phyloP scores from a whole-genome alignment of 2,329 filamentous ascomycete genomes.

The Aspergillus tubingensis region DNA sequence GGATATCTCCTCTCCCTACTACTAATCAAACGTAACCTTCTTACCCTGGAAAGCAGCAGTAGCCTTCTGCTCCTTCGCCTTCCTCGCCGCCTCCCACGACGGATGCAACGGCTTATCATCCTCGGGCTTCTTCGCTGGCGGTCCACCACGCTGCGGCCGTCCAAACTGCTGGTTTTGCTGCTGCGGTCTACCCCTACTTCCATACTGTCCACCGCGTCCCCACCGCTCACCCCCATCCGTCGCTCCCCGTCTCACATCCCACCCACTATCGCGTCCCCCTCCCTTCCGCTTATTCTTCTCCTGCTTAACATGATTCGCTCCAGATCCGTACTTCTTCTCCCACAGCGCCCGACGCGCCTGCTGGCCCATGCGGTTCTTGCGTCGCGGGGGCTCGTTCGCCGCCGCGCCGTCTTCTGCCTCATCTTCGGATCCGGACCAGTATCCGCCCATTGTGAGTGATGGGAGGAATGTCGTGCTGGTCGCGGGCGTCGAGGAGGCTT shows the following conservation, averaged over 20 bases:
- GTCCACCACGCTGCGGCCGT: slow-evolving; percentile 20
- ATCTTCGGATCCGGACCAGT: slow-evolving; percentile 61
- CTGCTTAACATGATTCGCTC: slow-evolving; percentile 60
- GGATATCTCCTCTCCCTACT: slow-evolving; percentile 8
- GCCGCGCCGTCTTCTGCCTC: slow-evolving; percentile 47
- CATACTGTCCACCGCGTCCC: slow-evolving; percentile 32
- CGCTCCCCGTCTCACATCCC: slow-evolving; percentile 63
- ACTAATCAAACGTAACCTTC: slow-evolving; percentile 64
- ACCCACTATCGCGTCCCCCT: slow-evolving; percentile 52
- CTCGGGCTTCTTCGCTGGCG: slow-evolving; percentile 22
- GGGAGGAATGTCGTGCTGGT: slow-evolving; percentile 59
- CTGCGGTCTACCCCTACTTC: no score
- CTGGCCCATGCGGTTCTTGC: slow-evolving; percentile 65
- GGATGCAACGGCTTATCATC: slow-evolving; percentile 62
- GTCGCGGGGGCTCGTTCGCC: slow-evolving; percentile 38
- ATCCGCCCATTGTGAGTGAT: slow-evolving; percentile 62
- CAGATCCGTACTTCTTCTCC: slow-evolving; percentile 62
- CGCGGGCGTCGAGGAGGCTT: slow-evolving; percentile 25
- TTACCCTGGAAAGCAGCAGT: slow-evolving; percentile 58
- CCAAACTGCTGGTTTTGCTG: slow-evolving; percentile 20
- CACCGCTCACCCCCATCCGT: slow-evolving; percentile 31
- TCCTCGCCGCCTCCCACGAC: slow-evolving; percentile 65
- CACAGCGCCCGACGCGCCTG: slow-evolving; percentile 62
- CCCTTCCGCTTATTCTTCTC: slow-evolving; percentile 35
- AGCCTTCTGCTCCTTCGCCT: slow-evolving; percentile 55